Conservation (phyloP, 371 early-diverging fungal genomes). For the Apophysomyces trapeziformis region DNA sequence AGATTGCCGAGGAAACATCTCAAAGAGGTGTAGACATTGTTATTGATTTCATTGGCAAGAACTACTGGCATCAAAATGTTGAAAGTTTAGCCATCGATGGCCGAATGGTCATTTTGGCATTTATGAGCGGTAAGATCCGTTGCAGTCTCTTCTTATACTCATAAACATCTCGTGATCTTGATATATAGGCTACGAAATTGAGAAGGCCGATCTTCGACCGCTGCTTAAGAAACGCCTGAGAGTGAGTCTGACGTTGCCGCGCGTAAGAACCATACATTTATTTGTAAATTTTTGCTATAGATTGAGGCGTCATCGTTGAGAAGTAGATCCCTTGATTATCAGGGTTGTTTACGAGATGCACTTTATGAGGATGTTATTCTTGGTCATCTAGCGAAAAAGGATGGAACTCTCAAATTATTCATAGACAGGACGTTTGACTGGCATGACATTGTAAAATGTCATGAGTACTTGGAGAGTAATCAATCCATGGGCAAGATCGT, state of each 20-base stretch:
- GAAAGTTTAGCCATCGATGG: conserved; percentile 69
- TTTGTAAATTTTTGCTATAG: conserved; percentile 21
- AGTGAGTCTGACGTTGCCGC: conserved; percentile 29
- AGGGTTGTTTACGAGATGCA: conserved; percentile 51
- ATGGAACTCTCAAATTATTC: conserved; percentile 52
- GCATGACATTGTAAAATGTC: conserved; percentile 69
- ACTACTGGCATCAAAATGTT: conserved; percentile 70
- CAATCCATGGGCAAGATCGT: conserved; percentile 66
- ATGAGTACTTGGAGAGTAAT: conserved; percentile 68
- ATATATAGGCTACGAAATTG: conserved; percentile 42
- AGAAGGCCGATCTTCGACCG: conserved; percentile 51
- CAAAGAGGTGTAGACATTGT: conserved; percentile 71
- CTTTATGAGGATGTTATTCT: conserved; percentile 58
- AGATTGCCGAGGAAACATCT: conserved; percentile 60
- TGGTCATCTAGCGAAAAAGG: conserved; percentile 37
- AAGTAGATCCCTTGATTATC: conserved; percentile 67
- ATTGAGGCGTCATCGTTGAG: conserved; percentile 77
- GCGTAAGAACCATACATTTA: no score
- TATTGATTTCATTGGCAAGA: conserved; percentile 74
- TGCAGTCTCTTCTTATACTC: neutral
- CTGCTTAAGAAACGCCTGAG: conserved; percentile 68
- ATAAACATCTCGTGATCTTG: neutral
- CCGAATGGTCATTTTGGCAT: conserved; percentile 72
- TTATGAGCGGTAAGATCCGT: conserved; percentile 53
- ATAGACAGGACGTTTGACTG: conserved; percentile 69